Conservation (phyloP, 2,329 filamentous ascomycete genomes). For the Eurotiales sp. region DNA sequence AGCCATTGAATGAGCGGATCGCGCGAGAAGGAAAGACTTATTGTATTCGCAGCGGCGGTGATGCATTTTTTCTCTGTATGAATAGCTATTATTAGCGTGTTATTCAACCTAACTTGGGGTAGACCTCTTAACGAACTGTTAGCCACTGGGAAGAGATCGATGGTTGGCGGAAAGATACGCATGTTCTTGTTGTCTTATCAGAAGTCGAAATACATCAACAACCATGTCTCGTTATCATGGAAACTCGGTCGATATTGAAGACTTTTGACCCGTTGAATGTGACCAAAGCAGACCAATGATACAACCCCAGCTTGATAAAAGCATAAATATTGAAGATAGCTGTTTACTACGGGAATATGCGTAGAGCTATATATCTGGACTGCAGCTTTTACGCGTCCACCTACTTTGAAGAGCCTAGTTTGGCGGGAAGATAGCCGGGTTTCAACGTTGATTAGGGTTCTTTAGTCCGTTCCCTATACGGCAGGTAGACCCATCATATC, state of each 20-base stretch:
- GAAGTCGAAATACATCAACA: background rate
- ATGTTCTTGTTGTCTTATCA: background rate
- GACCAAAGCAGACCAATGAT: no score
- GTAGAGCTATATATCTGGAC: no score
- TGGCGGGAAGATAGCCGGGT: background rate
- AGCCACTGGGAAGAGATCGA: constrained; percentile 15
- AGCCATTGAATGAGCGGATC: constrained; percentile 26
- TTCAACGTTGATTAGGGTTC: background rate
- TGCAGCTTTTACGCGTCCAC: background rate
- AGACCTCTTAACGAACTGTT: constrained; percentile 6
- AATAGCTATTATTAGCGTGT: background rate
- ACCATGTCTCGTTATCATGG: no score
- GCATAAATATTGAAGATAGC: no score
- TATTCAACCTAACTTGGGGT: background rate
- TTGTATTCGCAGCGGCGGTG: constrained; percentile 18
- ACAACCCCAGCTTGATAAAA: no score
- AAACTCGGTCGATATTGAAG: no score
- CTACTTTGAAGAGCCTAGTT: background rate
- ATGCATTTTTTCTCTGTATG: constrained; percentile 16
- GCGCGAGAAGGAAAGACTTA: constrained; percentile 22
- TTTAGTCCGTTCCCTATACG: constrained; percentile 8
- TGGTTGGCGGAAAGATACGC: background rate
- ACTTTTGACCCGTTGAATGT: no score
- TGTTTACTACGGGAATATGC: no score
- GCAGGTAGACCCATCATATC: constrained; percentile 24